phyloP scores from a whole-genome alignment of 2,329 filamentous ascomycete species.

The Ophiostoma sp. region DNA sequence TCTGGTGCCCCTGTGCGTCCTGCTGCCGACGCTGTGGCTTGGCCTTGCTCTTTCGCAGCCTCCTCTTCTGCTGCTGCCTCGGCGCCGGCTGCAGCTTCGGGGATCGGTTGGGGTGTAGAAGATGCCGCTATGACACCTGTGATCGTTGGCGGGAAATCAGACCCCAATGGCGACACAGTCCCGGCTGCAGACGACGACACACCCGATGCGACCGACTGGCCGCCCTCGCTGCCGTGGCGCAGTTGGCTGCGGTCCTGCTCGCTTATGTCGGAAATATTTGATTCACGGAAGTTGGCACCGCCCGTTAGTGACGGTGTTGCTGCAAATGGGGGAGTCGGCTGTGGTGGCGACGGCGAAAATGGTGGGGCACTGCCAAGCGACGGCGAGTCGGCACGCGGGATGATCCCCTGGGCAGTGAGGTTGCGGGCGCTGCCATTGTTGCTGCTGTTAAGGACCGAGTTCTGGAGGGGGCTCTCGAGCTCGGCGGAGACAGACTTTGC shows the following conservation, averaged over 20 bases:
- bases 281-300: slow-evolving; percentile 30
- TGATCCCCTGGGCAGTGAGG: slow-evolving; percentile 14
- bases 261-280: slow-evolving; percentile 40
- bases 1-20: background rate
- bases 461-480: slow-evolving; percentile 33
- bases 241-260: slow-evolving; percentile 39
- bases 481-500: slow-evolving; percentile 23
- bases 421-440: slow-evolving; percentile 25
- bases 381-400: slow-evolving; percentile 24
- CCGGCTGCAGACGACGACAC: slow-evolving; percentile 22
- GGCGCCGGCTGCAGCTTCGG: slow-evolving; percentile 15
- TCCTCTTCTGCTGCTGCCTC: slow-evolving; percentile 18
- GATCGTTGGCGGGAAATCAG: background rate
- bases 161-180: slow-evolving; percentile 19
- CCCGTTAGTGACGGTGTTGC: slow-evolving; percentile 14
- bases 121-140: background rate
- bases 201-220: slow-evolving; percentile 27
- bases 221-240: slow-evolving; percentile 38
- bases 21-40: background rate
- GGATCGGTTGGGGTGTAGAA: slow-evolving; percentile 12
- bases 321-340: background rate
- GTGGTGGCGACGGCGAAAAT: slow-evolving; percentile 16
- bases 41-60: background rate
- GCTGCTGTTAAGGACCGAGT: slow-evolving; percentile 27
- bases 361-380: slow-evolving; percentile 21